A percentile compares a stretch with the other conserved stretches of the same genome.
phyloP scores from a whole-genome alignment of 2,329 filamentous ascomycete genomes.

The Immersiporthe knoxdaviesiana region DNA sequence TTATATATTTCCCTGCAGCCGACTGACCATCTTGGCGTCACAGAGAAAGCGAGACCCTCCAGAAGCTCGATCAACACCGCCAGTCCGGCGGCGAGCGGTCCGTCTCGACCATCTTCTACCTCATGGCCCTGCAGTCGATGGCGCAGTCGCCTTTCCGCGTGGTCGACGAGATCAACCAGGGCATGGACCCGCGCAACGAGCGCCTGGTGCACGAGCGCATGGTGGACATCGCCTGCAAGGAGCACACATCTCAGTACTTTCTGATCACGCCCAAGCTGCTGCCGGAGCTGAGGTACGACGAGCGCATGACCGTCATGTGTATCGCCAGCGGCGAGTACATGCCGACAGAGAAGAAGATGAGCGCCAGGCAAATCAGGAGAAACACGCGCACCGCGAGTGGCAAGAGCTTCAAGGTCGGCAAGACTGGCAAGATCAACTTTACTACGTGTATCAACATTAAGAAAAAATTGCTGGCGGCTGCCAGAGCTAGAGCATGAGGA shows the following conservation, averaged over 20 bases:
- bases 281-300: conserved; percentile 80
- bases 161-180: conserved; percentile 99
- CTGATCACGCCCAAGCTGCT: conserved; percentile 96
- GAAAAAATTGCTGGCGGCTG: conserved; percentile 42
- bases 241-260: conserved; percentile 86
- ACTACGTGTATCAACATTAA: conserved; percentile 49
- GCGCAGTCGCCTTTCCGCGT: conserved; percentile 95
- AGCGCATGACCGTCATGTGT: conserved; percentile 89
- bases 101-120: conserved; percentile 97
- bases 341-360: conserved; percentile 55
- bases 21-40: conserved; percentile 30
- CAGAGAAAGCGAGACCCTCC: conserved; percentile 79
- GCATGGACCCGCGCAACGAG: conserved; percentile 98
- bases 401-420: no score
- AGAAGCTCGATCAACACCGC: conserved; percentile 85
- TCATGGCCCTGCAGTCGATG: conserved; percentile 95
- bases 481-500: conserved; percentile 25
- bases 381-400: no score
- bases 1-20: conserved; percentile 30
- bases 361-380: no score
- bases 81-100: conserved; percentile 96
- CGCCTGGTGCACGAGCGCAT: conserved; percentile 97
- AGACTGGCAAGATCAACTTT: conserved; percentile 56
- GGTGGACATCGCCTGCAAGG: conserved; percentile 93
- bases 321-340: conserved; percentile 87